Percentiles rank a stretch among this genome's conserved stretches.
Conservation (phyloP, 192 early-diverging fungal species). For the Entophlyctis luteolus region DNA sequence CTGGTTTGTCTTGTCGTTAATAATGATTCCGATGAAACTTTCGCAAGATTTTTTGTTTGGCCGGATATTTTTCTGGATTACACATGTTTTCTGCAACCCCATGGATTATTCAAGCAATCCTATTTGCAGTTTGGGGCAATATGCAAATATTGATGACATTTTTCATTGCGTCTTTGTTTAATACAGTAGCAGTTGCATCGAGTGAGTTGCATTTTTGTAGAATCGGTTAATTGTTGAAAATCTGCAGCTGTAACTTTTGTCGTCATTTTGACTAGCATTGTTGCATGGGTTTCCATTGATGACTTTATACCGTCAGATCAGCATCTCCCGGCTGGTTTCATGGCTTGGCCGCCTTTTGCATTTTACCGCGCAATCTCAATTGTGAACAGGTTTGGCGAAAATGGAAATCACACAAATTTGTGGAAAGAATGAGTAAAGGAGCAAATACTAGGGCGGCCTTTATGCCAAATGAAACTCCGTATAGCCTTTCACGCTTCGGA, state of each 20-base stretch:
- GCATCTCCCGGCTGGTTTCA: slow-evolving; percentile 41
- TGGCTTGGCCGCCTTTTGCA: slow-evolving; percentile 72
- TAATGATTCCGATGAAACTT: not conserved
- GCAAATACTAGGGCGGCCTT: not conserved
- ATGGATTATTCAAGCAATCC: slow-evolving; percentile 43
- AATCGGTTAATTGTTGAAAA: not conserved
- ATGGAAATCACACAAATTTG: too few relatives aligned
- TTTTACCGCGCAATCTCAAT: slow-evolving; percentile 57
- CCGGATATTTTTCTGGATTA: not conserved
- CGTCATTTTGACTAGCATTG: slow-evolving; percentile 61
- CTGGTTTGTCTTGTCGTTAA: slow-evolving; percentile 45
- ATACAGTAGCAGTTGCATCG: slow-evolving; percentile 46
- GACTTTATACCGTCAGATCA: slow-evolving; percentile 32
- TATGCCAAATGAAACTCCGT: slow-evolving; percentile 31
- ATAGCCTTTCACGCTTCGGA: slow-evolving; percentile 20
- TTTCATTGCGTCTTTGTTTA: slow-evolving; percentile 63
- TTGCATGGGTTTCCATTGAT: slow-evolving; percentile 55
- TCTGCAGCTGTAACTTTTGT: slow-evolving; percentile 56
- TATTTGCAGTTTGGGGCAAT: slow-evolving; percentile 64
- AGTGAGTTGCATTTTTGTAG: too few relatives aligned
- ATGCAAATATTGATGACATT: slow-evolving; percentile 63
- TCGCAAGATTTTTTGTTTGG: not conserved
- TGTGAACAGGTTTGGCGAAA: slow-evolving; percentile 36
- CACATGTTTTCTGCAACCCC: slow-evolving; percentile 25
- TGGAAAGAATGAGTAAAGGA: too few relatives aligned